Evolutionary conservation across 2,329 filamentous ascomycete genomes (phyloP).

Genomic region (Trichoderma sp.): DNA sequence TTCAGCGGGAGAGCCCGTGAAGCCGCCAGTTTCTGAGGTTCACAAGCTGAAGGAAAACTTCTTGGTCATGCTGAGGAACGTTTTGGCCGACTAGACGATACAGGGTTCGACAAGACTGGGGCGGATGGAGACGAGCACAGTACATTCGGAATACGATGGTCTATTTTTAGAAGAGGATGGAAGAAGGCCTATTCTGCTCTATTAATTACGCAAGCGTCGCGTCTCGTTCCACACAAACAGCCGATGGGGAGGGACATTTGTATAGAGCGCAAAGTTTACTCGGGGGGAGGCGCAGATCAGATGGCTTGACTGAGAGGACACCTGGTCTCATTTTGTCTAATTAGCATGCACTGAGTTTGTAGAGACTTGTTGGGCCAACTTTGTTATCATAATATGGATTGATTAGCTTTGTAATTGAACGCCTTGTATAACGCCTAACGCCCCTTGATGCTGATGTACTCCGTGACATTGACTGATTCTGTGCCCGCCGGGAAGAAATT

Average conservation of each 20-base stretch:
- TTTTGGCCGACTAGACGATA: constrained; percentile 67
- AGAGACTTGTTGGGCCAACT: neutral
- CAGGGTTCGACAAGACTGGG: neutral
- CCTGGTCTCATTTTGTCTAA: neutral
- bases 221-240: neutral
- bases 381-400: neutral
- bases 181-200: neutral
- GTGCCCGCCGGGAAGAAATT: neutral
- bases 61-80: constrained; percentile 75
- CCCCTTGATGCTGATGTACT: neutral
- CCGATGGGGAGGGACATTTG: neutral
- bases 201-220: constrained; percentile 8
- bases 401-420: neutral
- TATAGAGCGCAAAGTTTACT: neutral
- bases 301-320: neutral
- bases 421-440: neutral
- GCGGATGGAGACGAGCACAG: neutral
- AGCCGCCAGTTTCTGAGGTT: constrained; percentile 77
- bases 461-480: neutral
- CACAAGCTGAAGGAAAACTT: constrained; percentile 80
- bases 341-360: neutral
- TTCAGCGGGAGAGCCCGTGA: constrained; percentile 79
- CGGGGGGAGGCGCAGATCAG: neutral
- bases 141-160: neutral
- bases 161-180: neutral